Percentiles rank a stretch among this genome's conserved stretches.
Evolutionary conservation across 2,329 filamentous ascomycete species (phyloP).

Genomic region (Zopfia rhizophila): DNA sequence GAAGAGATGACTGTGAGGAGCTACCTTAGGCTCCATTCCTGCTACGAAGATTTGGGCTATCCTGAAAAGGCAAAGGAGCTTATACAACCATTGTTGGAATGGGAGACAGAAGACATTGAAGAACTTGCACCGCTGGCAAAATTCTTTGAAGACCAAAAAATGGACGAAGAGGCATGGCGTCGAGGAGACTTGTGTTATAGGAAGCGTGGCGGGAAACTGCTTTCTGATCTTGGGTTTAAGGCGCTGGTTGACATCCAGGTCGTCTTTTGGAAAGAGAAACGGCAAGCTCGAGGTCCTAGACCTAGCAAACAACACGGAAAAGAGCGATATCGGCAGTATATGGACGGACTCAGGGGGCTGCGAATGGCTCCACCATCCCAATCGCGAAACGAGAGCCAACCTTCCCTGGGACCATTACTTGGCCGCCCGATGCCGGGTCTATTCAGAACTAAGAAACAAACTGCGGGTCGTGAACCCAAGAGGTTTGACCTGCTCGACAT

Average conservation of each 20-base stretch:
- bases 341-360: conserved; percentile 16
- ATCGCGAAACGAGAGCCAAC: conserved; percentile 23
- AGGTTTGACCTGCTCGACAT: conserved; percentile 42
- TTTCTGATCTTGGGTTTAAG: conserved; percentile 56
- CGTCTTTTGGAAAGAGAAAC: conserved; percentile 35
- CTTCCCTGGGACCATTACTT: conserved; percentile 27
- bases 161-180: conserved; percentile 65
- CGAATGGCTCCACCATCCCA: neutral
- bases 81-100: conserved; percentile 78
- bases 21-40: conserved; percentile 60
- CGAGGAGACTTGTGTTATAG: conserved; percentile 75
- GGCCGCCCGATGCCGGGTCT: conserved; percentile 42
- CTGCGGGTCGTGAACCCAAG: conserved; percentile 29
- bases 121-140: conserved; percentile 83
- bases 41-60: conserved; percentile 72
- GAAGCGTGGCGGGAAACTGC: conserved; percentile 60
- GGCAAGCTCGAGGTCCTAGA: conserved; percentile 39
- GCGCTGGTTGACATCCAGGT: conserved; percentile 40
- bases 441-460: conserved; percentile 36
- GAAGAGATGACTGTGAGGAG: conserved; percentile 41
- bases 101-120: conserved; percentile 77
- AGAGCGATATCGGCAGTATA: too few species aligned
- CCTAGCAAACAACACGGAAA: conserved; percentile 32
- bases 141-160: conserved; percentile 76
- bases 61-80: conserved; percentile 78